Conservation (phyloP, 1,139 yeast genomes). For the Candida sojae region DNA sequence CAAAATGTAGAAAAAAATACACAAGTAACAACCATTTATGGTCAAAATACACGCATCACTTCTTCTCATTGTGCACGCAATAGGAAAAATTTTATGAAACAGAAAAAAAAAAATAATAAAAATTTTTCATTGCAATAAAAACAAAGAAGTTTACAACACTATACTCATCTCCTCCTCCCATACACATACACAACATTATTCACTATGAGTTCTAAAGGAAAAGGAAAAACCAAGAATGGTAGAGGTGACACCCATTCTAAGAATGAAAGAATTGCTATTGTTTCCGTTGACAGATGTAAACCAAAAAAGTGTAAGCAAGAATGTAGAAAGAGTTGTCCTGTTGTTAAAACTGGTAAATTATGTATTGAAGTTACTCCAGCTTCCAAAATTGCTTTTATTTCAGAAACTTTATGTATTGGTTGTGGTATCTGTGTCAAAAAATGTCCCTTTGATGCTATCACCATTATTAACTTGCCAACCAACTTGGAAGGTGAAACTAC, state of each 20-base stretch:
- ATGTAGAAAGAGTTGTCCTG: conserved; percentile 96
- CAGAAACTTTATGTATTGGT: conserved; percentile 96
- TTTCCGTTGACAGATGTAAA: conserved; percentile 89
- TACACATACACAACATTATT: not conserved
- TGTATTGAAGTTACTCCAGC: conserved; percentile 95
- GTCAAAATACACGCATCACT: not conserved
- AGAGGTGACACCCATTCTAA: conserved; percentile 49
- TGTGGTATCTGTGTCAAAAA: conserved; percentile 99
- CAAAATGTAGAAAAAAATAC: not conserved
- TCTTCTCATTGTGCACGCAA: conserved; percentile 1
- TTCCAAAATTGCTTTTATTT: conserved; percentile 89
- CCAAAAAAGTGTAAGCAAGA: conserved; percentile 99
- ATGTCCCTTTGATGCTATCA: conserved; percentile 97
- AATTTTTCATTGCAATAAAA: not conserved
- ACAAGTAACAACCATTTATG: not conserved
- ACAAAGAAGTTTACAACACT: not conserved
- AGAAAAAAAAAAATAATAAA: not conserved
- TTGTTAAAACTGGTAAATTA: conserved; percentile 93
- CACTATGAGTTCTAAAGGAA: conserved; percentile 14
- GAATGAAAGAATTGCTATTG: conserved; percentile 89
- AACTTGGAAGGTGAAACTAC: conserved; percentile 90
- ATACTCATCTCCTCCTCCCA: not conserved
- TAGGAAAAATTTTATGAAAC: conserved; percentile 5
- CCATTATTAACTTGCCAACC: conserved; percentile 93
- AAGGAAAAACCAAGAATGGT: conserved; percentile 17